Evolutionary conservation across 352 stramenopile species (phyloP).

Genomic region (Globisporangium canariense): DNA sequence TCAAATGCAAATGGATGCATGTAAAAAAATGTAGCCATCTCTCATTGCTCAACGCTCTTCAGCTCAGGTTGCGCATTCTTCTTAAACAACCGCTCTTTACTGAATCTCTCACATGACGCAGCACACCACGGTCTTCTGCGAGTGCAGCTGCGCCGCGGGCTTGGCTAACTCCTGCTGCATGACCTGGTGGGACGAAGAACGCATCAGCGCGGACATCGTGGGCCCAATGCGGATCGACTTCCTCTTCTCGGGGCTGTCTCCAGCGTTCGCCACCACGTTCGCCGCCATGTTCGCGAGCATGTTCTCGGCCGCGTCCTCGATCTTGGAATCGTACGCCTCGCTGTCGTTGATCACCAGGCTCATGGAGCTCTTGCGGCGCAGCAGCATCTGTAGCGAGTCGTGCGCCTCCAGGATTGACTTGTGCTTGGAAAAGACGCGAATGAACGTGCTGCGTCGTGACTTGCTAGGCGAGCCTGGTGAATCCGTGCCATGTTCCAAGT

Average conservation of each 20-base stretch:
- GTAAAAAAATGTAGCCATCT: too few relatives aligned
- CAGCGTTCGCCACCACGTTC: background rate
- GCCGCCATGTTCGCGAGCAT: constrained; percentile 1
- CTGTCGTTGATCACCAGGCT: constrained; percentile 6
- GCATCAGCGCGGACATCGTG: background rate
- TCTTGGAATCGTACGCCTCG: constrained; percentile 1
- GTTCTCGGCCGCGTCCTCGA: background rate
- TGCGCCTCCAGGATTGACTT: constrained; percentile 32
- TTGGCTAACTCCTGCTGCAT: background rate
- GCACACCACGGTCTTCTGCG: constrained; percentile 24
- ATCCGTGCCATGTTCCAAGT: background rate
- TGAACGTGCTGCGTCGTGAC: background rate
- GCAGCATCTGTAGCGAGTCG: constrained; percentile 34
- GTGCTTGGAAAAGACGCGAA: constrained; percentile 18
- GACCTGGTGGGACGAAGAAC: constrained; percentile 8
- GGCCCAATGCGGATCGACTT: background rate
- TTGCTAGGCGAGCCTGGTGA: background rate
- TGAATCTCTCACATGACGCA: constrained; percentile 24
- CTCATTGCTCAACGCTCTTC: too few relatives aligned
- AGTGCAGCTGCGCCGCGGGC: background rate
- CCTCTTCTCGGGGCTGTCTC: background rate
- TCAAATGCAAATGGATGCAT: too few relatives aligned
- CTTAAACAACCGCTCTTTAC: background rate
- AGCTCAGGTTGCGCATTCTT: background rate
- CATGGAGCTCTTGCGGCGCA: constrained; percentile 19